These are phyloP conservation scores for Suzukiozyma palmioleophila DNA, from an alignment of 1,139 yeast genomes.

Conservation along the genomic window DNA sequence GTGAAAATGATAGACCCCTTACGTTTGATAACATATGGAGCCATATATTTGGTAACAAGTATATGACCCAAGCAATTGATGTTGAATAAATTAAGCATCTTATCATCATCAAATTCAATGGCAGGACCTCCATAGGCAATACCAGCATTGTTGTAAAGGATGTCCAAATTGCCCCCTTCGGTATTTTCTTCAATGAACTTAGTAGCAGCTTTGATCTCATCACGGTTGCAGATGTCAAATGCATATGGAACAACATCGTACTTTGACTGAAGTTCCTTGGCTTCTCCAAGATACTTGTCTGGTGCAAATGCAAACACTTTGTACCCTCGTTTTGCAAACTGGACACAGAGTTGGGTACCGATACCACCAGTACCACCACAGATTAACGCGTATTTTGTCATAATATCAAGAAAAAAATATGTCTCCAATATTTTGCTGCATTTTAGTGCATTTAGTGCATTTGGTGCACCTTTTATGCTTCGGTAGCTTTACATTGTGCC, in stretches of 20 bases:
- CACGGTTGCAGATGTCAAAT: conserved; percentile 28
- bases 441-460: no score
- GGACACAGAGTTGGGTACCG: conserved; percentile 28
- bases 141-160: conserved; percentile 35
- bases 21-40: conserved; percentile 27
- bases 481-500: no score
- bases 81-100: conserved; percentile 21
- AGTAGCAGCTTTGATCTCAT: conserved; percentile 22
- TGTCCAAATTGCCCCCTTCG: conserved; percentile 27
- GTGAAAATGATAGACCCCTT: conserved; percentile 37
- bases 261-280: conserved; percentile 24
- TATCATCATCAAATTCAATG: conserved; percentile 24
- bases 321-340: conserved; percentile 28
- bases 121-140: conserved; percentile 30
- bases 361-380: conserved; percentile 42
- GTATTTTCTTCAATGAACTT: conserved; percentile 19
- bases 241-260: conserved; percentile 25
- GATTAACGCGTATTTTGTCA: conserved; percentile 24
- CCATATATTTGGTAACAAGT: conserved; percentile 30
- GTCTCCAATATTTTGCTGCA: no score
- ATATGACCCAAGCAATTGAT: conserved; percentile 39
- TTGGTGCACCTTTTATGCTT: no score
- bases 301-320: conserved; percentile 33
- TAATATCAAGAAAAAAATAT: not conserved
- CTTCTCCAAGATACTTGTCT: conserved; percentile 16